Base-by-base conservation (phyloP, 495 filamentous ascomycete genomes). In the Aspergillus hancockii region DNA sequence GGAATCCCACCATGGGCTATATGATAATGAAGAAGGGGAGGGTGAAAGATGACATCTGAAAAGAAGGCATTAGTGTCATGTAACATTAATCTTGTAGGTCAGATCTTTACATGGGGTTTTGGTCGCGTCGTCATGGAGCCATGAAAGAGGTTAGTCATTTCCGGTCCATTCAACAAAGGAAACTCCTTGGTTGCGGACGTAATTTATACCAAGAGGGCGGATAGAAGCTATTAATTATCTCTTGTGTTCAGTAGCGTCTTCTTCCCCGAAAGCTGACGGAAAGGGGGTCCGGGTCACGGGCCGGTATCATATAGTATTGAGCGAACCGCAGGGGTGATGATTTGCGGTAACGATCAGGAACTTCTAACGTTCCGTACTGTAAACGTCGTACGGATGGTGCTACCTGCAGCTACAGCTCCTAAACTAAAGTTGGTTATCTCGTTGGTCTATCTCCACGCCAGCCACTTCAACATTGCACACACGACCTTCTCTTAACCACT, bases 361-460 rank as follows among this genome's bases (percentile, higher is more conserved):
- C 3, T 14, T n/a, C 9, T 16, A 36, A n/a, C 16, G 38, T 6
- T n/a, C 4, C 10, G 38, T 41, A n/a, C n/a, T 41, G 8, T 41
- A 41, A 41, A 16, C n/a, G 38, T 18, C 14, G 38, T 18, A 36
- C 38, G 3, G 38, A 7, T n/a, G 38, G 38, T 41, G 38, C 38
- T 16, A 41, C 38, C 38, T 41, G 14, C 38, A 41, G 38, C 38
- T 41, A 38, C 31, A 38, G 34, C 34, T 38, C 6, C 6, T 38
- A 36, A 28, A n/a, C 49, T 52, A 13, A n/a, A 36, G 34, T 14
- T 21, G 25, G 31, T 14, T 43, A 25, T 52, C 49, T 52, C 12
- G 49, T 52, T 16, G 49, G 49, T 32, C n/a, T 25, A 22, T 53
- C 51, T 53, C 51, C 51, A 53, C 51, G 19, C 16, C 30, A 25